These are phyloP conservation scores for Erythrobasidium yunnanense DNA, from an alignment of 768 basidiomycete genomes.

Conservation along the genomic window DNA sequence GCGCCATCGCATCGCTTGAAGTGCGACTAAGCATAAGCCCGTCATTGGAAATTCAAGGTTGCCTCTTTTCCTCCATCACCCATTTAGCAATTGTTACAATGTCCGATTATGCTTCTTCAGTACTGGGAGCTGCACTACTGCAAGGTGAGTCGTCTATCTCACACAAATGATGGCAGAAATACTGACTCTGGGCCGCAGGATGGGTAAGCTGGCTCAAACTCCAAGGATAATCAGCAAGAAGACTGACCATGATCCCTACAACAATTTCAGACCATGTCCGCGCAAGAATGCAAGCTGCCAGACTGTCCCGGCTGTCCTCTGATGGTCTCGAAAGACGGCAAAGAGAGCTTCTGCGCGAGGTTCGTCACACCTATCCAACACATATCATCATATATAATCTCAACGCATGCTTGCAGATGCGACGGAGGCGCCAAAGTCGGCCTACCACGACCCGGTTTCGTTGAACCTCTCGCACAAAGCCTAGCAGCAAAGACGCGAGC, in stretches of 20 bases:
- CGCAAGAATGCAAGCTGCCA: conserved; percentile 19
- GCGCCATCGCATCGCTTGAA: background rate
- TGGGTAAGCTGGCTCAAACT: conserved; percentile 10
- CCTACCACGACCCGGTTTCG: conserved; percentile 6
- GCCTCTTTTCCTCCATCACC: too few species aligned
- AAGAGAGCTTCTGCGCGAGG: conserved; percentile 28
- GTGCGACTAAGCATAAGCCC: conserved; percentile 41
- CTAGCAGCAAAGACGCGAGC: conserved; percentile 14
- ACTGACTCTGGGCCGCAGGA: too few species aligned
- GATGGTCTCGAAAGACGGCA: conserved; percentile 22
- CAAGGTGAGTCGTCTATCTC: conserved; percentile 14
- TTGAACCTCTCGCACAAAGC: conserved; percentile 14
- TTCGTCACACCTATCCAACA: background rate
- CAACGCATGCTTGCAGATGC: conserved; percentile 7
- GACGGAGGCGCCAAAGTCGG: conserved; percentile 22
- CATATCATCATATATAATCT: too few species aligned
- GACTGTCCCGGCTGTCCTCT: conserved; percentile 28
- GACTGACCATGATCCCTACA: too few species aligned
- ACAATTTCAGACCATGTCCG: conserved; percentile 32
- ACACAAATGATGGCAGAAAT: too few species aligned
- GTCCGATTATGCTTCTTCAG: conserved; percentile 24
- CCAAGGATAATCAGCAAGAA: background rate
- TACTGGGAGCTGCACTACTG: conserved; percentile 26
- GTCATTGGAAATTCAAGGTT: too few species aligned
- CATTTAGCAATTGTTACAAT: background rate